Conservation (phyloP, 2,329 filamentous ascomycete genomes). For the Ceratocystis huliohia region DNA sequence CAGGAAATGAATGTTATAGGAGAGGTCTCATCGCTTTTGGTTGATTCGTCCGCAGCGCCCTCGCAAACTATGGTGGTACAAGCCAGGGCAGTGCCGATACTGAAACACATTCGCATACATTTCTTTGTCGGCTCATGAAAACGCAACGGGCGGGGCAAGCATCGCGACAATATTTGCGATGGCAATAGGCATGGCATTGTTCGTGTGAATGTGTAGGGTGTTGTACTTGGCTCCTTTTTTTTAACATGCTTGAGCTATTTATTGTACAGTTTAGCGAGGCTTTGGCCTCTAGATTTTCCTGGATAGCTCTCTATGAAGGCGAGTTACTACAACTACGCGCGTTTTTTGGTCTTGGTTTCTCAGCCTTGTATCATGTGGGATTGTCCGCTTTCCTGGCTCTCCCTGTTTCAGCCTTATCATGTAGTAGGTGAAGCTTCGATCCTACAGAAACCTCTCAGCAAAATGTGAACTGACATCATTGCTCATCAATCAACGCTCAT, state of each 20-base stretch:
- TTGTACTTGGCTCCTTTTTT: background rate
- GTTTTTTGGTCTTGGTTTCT: background rate
- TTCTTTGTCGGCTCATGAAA: constrained; percentile 27
- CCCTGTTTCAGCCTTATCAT: constrained; percentile 8
- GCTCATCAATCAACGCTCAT: background rate
- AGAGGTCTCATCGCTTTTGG: constrained; percentile 41
- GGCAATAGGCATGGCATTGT: constrained; percentile 21
- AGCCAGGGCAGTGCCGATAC: constrained; percentile 35
- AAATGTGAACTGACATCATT: background rate
- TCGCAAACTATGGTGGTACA: constrained; percentile 39
- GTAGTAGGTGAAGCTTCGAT: background rate
- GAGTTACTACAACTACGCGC: too few relatives aligned
- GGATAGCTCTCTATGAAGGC: too few relatives aligned
- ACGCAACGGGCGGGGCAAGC: constrained; percentile 34
- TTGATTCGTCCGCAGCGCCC: constrained; percentile 32
- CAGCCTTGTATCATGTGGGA: background rate
- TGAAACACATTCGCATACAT: constrained; percentile 29
- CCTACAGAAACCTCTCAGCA: background rate
- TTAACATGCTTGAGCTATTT: background rate
- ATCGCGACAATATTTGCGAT: constrained; percentile 37
- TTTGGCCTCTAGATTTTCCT: background rate
- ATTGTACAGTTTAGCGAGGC: background rate
- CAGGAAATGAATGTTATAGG: constrained; percentile 48
- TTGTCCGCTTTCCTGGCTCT: background rate
- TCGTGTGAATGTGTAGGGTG: constrained; percentile 17